A percentile compares a stretch with the other conserved stretches of the same genome.
Conservation (phyloP, 2,329 filamentous ascomycete species). For the Epichloe festucae region DNA sequence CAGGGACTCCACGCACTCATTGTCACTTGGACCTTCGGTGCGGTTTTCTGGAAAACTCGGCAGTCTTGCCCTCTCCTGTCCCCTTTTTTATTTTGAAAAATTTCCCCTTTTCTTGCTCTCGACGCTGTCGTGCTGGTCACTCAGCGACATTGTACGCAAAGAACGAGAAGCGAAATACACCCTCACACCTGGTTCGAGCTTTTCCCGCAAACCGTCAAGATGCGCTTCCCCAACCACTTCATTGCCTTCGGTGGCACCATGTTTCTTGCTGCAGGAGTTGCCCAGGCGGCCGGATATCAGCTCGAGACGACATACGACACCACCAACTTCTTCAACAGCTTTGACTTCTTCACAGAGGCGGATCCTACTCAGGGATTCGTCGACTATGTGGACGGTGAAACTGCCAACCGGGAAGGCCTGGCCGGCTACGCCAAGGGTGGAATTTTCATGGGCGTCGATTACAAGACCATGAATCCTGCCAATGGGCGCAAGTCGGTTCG, state of each 20-base stretch:
- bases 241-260: constrained; percentile 16
- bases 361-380: constrained; percentile 72
- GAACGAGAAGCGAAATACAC: neutral
- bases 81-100: neutral
- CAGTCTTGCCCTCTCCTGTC: no score
- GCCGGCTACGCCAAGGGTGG: constrained; percentile 41
- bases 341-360: constrained; percentile 39
- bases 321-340: constrained; percentile 42
- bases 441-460: constrained; percentile 60
- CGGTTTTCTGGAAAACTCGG: neutral
- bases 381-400: constrained; percentile 47
- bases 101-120: neutral
- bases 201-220: constrained; percentile 1
- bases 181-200: neutral
- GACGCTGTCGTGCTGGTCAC: constrained; percentile 11
- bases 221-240: constrained; percentile 12
- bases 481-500: constrained; percentile 59
- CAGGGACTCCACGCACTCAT: neutral
- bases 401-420: constrained; percentile 44
- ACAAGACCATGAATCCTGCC: constrained; percentile 38
- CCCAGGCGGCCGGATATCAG: constrained; percentile 25
- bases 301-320: constrained; percentile 35
- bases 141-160: constrained; percentile 2
- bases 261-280: constrained; percentile 14
- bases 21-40: neutral